phyloP scores from a whole-genome alignment of 495 filamentous ascomycete species.

The Oleoguttula mirabilis region DNA sequence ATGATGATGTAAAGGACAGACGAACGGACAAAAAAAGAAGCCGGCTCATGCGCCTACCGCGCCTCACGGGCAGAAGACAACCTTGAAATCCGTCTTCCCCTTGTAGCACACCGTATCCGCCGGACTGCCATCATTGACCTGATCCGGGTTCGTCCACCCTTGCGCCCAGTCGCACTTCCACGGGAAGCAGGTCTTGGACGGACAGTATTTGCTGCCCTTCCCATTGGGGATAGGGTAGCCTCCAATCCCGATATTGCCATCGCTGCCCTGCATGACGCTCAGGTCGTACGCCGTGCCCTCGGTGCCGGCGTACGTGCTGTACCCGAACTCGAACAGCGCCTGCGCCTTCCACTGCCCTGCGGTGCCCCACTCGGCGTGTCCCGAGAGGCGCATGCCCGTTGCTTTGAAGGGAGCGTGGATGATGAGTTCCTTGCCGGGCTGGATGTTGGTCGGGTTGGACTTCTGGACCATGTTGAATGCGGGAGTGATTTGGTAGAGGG shows the following conservation, averaged over 20 bases:
- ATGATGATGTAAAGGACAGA: no score
- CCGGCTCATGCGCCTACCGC: no score
- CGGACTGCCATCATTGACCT: conserved; percentile 2
- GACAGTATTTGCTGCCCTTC: neutral
- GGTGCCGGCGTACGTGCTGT: conserved; percentile 1
- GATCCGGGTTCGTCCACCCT: conserved; percentile 7
- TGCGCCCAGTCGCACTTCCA: neutral
- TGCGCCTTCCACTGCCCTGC: conserved; percentile 7
- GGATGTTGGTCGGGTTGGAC: conserved; percentile 1
- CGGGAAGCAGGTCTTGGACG: conserved; percentile 2
- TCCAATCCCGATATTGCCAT: conserved; percentile 5
- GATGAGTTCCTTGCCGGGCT: neutral
- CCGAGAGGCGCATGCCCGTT: conserved; percentile 13
- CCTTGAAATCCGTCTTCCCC: conserved; percentile 9
- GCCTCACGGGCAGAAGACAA: conserved; percentile 12
- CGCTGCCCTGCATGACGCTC: conserved; percentile 8
- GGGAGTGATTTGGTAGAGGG: conserved; percentile 9
- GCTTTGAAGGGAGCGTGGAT: conserved; percentile 7
- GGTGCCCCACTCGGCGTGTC: conserved; percentile 7
- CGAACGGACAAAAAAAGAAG: neutral
- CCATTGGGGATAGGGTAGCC: conserved; percentile 2
- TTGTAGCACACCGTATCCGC: conserved; percentile 15
- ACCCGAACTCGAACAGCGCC: conserved; percentile 15
- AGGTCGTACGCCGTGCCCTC: conserved; percentile 16
- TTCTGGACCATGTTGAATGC: conserved; percentile 12